These are phyloP conservation scores for Lepiota venenata DNA, from an alignment of 768 basidiomycete genomes.

Conservation along the genomic window DNA sequence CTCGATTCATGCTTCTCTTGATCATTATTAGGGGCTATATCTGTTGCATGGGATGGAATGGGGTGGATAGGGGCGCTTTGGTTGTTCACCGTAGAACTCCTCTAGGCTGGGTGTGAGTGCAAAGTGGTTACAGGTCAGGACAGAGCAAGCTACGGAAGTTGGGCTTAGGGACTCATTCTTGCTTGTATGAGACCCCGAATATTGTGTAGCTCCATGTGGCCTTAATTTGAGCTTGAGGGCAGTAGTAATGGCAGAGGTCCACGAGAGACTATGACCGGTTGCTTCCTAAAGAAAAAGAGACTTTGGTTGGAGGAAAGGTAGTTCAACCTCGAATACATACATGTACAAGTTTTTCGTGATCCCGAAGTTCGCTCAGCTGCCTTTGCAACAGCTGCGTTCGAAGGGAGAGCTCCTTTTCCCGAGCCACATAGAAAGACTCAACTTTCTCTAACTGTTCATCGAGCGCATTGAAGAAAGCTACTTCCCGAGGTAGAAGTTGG, in stretches of 20 bases:
- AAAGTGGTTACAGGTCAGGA: too few species aligned
- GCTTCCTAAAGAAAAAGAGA: conserved; percentile 14
- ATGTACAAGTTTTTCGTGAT: conserved; percentile 59
- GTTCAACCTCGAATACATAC: conserved; percentile 31
- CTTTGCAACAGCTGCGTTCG: conserved; percentile 47
- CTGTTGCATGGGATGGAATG: neutral
- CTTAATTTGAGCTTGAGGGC: conserved; percentile 14
- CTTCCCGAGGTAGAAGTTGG: conserved; percentile 56
- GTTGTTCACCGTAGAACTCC: neutral
- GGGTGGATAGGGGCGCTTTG: neutral
- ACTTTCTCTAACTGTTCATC: conserved; percentile 84
- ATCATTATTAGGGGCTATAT: neutral
- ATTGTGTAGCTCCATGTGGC: neutral
- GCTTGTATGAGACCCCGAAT: neutral
- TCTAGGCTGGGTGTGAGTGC: neutral
- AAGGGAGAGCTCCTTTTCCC: conserved; percentile 59
- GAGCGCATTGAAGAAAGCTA: conserved; percentile 71
- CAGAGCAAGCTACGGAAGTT: neutral
- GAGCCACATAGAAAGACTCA: conserved; percentile 73
- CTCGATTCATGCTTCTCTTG: neutral
- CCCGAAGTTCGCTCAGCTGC: conserved; percentile 73
- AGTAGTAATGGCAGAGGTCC: conserved; percentile 15
- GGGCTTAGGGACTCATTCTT: neutral
- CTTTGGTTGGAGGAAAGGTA: neutral
- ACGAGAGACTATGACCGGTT: conserved; percentile 14